These are phyloP conservation scores for Myxozyma neglecta DNA, from an alignment of 805 yeast genomes.

Conservation along the genomic window DNA sequence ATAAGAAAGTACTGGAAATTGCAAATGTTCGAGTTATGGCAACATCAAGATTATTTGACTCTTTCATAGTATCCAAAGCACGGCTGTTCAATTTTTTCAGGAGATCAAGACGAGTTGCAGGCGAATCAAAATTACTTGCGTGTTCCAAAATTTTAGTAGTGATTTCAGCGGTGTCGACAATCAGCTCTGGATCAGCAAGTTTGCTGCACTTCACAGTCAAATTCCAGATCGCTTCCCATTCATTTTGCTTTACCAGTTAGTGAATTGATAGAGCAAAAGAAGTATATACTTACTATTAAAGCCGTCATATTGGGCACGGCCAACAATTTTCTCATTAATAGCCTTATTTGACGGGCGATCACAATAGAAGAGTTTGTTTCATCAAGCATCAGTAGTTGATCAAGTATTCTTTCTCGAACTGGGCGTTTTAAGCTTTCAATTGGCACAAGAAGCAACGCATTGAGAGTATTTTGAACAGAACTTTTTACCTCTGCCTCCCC, in stretches of 20 bases:
- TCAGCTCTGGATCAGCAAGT: background rate
- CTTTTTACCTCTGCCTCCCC: background rate
- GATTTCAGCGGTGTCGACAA: constrained; percentile 2
- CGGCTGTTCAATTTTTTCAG: background rate
- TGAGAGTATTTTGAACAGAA: background rate
- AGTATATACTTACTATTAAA: constrained; percentile 5
- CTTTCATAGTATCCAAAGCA: background rate
- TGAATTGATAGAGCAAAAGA: constrained; percentile 45
- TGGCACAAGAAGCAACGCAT: constrained; percentile 7
- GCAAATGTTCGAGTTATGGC: background rate
- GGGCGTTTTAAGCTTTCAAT: constrained; percentile 7
- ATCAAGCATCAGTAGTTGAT: constrained; percentile 14
- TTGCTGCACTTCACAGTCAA: background rate
- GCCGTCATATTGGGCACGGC: constrained; percentile 21
- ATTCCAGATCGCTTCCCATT: background rate
- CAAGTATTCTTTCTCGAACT: constrained; percentile 17
- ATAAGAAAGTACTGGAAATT: background rate
- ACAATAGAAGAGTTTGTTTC: background rate
- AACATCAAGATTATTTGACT: background rate
- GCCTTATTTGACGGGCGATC: background rate
- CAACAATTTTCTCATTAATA: constrained; percentile 7
- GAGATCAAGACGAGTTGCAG: background rate
- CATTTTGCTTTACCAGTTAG: constrained; percentile 37
- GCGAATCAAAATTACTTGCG: constrained; percentile 4
- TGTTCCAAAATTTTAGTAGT: constrained; percentile 5